Conservation (phyloP, 495 filamentous ascomycete species). For the Aspergillus taichungensis region DNA sequence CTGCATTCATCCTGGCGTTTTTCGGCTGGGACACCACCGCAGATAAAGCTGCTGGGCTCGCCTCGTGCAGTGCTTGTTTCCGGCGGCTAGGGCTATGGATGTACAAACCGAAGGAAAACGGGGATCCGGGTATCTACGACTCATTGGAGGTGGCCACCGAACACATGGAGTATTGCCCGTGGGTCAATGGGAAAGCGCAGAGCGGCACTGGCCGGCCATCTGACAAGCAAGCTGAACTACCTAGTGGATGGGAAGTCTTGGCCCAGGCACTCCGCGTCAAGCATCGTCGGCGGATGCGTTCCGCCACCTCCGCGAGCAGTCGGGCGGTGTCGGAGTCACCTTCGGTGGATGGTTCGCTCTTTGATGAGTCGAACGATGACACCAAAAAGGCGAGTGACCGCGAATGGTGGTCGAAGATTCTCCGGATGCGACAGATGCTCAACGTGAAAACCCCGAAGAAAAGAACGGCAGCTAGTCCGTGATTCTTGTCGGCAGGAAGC, state of each 20-base stretch:
- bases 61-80: conserved; percentile 75
- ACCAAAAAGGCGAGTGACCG: conserved; percentile 35
- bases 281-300: conserved; percentile 28
- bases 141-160: conserved; percentile 57
- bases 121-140: conserved; percentile 48
- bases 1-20: conserved; percentile 66
- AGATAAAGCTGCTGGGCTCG: conserved; percentile 58
- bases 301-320: conserved; percentile 16
- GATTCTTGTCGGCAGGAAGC: conserved; percentile 1
- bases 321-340: conserved; percentile 18
- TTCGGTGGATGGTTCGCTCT: conserved; percentile 9
- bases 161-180: conserved; percentile 77
- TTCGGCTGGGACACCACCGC: conserved; percentile 76
- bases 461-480: conserved; percentile 13
- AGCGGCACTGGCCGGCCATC: conserved; percentile 30
- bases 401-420: conserved; percentile 45
- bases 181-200: conserved; percentile 58
- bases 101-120: conserved; percentile 56
- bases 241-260: conserved; percentile 40
- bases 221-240: conserved; percentile 23
- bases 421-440: conserved; percentile 39
- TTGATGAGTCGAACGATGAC: conserved; percentile 26
- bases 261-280: conserved; percentile 32
- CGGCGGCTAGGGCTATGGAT: conserved; percentile 89
- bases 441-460: conserved; percentile 33